Base-by-base conservation (phyloP, 1,139 yeast species). In the Starmera stellimalicola region DNA sequence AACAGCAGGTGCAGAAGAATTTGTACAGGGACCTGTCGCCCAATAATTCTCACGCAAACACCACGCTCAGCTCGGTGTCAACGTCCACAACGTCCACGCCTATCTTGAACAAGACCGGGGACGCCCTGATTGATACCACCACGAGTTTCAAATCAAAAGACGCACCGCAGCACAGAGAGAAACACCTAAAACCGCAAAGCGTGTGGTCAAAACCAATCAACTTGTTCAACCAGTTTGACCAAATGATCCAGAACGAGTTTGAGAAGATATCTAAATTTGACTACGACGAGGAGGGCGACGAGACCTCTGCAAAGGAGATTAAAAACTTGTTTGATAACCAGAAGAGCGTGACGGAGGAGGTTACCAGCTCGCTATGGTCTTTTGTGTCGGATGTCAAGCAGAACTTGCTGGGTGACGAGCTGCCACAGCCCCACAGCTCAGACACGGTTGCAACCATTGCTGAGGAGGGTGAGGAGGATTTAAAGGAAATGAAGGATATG, bases 141-240 rank as follows among this genome's bases (percentile, higher is more conserved):
- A n/a, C n/a, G n/a, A n/a, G n/a, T n/a, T n/a, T n/a, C n/a, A n/a
- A n/a, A n/a, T n/a, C 14, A 3, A 15, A 9, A 25, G 9, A 12
- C 8, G 18, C 16, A 27, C n/a, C 29, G 18, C 3, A 5, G 6
- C 27, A 28, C 30, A 29, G 31, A 23, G 12, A 18, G 18, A 33
- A 32, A 18, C 31, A 36, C 16, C 16, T 16, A 15, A 6, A 5
- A 27, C 31, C 7, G 17, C 26, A 32, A 31, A 59, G 63, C 16
- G 50, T 66, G 28, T 56, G 65, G 64, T 43, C 64, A 3, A 77
- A 72, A 44, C 84, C 88, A 1, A 60, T 79, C 31, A 70, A 65
- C 28, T 62, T 78, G 37, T 64, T 80, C 29, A 83, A 77, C 44
- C 85, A 77, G 41, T 69, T 80, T 47, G 91, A 80, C 52, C 71